Conservation (phyloP, 2,329 filamentous ascomycete genomes). For the Fusarium subglutinans region DNA sequence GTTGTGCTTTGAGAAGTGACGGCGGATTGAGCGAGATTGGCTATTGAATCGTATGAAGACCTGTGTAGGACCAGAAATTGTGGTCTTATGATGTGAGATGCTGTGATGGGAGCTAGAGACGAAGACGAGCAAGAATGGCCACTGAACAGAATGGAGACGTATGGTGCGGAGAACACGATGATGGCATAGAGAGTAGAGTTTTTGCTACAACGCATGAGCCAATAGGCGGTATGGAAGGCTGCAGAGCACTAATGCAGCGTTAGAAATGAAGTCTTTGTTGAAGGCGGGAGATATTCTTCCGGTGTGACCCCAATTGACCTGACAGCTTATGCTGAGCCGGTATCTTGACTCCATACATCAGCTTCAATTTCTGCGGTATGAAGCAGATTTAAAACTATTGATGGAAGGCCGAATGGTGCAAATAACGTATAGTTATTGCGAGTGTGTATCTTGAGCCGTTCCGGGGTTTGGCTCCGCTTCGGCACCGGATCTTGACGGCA, state of each 20-base stretch:
- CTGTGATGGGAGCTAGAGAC: background rate
- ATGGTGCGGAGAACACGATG: background rate
- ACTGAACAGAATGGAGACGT: background rate
- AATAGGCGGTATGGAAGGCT: background rate
- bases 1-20: too few relatives aligned
- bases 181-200: background rate
- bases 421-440: background rate
- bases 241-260: background rate
- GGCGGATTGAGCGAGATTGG: accelerated
- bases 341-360: background rate
- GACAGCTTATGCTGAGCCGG: background rate
- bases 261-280: background rate
- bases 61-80: accelerated
- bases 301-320: background rate
- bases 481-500: background rate
- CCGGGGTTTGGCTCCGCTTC: background rate
- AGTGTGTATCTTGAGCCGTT: background rate
- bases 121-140: background rate
- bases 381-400: too few relatives aligned
- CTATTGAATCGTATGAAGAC: background rate
- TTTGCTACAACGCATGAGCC: background rate
- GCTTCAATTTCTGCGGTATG: background rate
- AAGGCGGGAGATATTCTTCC: background rate
- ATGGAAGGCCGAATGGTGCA: too few relatives aligned
- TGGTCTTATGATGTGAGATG: background rate